Percentiles rank a stretch among this genome's conserved stretches.
These are phyloP conservation scores for Nannochloris sp. DNA, from an alignment of 139 green algal species.

Conservation along the genomic window DNA sequence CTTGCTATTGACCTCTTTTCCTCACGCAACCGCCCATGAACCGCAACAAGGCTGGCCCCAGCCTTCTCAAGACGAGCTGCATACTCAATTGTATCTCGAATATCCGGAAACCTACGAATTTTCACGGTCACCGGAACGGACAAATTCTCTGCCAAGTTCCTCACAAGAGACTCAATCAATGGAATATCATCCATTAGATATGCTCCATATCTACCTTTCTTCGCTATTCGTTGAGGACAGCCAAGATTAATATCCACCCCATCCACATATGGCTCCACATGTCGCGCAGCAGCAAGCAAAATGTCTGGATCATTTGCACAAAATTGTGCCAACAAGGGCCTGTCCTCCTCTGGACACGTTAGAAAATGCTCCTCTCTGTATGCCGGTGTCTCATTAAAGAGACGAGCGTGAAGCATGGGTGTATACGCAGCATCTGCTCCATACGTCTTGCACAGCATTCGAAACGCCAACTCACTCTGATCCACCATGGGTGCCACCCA, in stretches of 20 bases:
- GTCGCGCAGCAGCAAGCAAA: constrained; percentile 64
- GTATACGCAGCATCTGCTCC: constrained; percentile 89
- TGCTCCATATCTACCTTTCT: constrained; percentile 47
- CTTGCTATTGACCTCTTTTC: constrained; percentile 82
- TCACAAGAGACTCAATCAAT: constrained; percentile 56
- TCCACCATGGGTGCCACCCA: constrained; percentile 95
- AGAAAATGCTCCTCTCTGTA: constrained; percentile 87
- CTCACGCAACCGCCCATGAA: constrained; percentile 89
- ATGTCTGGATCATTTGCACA: constrained; percentile 89
- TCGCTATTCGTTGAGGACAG: constrained; percentile 89
- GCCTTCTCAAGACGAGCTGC: constrained; percentile 79
- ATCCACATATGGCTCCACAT: constrained; percentile 67
- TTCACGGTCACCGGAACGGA: constrained; percentile 67
- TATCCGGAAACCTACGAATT: constrained; percentile 81
- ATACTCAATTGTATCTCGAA: constrained; percentile 82
- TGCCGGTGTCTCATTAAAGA: constrained; percentile 61
- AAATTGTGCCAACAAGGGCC: constrained; percentile 94
- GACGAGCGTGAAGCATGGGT: constrained; percentile 91
- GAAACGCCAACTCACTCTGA: constrained; percentile 91
- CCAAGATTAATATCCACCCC: constrained; percentile 96
- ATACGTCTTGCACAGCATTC: constrained; percentile 77
- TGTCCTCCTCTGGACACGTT: constrained; percentile 58
- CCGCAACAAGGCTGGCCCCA: constrained; percentile 78
- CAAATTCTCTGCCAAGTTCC: constrained; percentile 31
- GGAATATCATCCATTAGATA: constrained; percentile 87